phyloP scores from a whole-genome alignment of 2,329 filamentous ascomycete species.

The Colletotrichum sp. region DNA sequence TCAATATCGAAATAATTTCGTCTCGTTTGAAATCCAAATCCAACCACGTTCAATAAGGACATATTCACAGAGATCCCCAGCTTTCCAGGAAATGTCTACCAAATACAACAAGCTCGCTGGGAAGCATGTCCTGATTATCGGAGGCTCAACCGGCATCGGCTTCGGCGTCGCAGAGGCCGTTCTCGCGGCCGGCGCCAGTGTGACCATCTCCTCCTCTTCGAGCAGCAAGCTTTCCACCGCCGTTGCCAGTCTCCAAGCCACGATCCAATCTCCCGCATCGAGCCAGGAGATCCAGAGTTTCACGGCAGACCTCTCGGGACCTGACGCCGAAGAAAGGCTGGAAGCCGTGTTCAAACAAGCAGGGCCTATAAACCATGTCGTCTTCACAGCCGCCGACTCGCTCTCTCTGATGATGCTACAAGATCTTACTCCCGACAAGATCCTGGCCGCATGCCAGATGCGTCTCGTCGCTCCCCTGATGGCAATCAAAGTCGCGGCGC shows the following conservation, averaged over 20 bases:
- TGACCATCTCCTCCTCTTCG: slow-evolving; percentile 66
- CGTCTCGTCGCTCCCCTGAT: slow-evolving; percentile 57
- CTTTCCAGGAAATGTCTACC: not conserved
- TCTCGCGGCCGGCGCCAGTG: slow-evolving; percentile 57
- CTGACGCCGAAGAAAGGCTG: slow-evolving; percentile 40
- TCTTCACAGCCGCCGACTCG: slow-evolving; percentile 60
- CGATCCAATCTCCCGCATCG: rapidly evolving
- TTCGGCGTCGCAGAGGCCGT: slow-evolving; percentile 63
- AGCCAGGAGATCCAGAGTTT: slow-evolving; percentile 32
- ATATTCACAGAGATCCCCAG: rapidly evolving
- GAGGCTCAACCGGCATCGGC: slow-evolving; percentile 69
- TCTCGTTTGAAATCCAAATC: rapidly evolving
- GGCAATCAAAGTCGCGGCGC: slow-evolving; percentile 52
- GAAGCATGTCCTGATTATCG: slow-evolving; percentile 61
- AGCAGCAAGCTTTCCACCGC: slow-evolving; percentile 51
- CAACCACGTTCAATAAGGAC: not conserved
- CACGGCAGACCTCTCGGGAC: slow-evolving; percentile 4
- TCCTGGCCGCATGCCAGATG: slow-evolving; percentile 41
- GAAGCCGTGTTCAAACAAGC: slow-evolving; percentile 35
- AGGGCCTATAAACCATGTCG: slow-evolving; percentile 46
- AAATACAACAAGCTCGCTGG: slow-evolving; percentile 35
- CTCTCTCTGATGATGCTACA: slow-evolving; percentile 34
- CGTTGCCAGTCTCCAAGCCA: slow-evolving; percentile 41
- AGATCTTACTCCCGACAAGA: slow-evolving; percentile 43
- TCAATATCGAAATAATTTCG: rapidly evolving